Evolutionary conservation across 2,329 filamentous ascomycete species (phyloP).

Genomic region (Aspergillus awamori): DNA sequence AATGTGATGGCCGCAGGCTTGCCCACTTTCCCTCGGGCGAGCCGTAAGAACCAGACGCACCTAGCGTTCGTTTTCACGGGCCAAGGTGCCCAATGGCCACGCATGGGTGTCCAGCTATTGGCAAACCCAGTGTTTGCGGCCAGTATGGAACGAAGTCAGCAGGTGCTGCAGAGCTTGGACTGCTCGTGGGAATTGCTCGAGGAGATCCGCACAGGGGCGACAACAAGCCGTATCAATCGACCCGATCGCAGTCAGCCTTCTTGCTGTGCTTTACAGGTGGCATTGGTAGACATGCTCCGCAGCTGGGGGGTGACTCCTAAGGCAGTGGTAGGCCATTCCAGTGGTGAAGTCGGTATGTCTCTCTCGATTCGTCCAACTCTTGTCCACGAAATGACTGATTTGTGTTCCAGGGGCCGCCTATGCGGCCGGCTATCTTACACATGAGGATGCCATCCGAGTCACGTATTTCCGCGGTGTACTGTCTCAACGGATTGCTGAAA

Average conservation of each 20-base stretch:
- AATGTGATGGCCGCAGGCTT: constrained; percentile 12
- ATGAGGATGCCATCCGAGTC: constrained; percentile 25
- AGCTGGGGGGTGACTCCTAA: constrained; percentile 24
- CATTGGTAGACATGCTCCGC: constrained; percentile 28
- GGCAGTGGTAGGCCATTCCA: constrained; percentile 34
- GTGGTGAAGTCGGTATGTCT: constrained; percentile 32
- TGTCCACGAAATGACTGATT: no score
- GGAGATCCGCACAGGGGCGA: constrained; percentile 21
- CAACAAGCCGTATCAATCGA: constrained; percentile 22
- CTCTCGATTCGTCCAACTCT: no score
- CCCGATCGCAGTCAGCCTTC: constrained; percentile 31
- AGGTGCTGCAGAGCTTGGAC: constrained; percentile 11
- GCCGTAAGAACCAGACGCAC: constrained; percentile 18
- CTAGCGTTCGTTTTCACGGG: constrained; percentile 45
- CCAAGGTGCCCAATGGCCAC: constrained; percentile 48
- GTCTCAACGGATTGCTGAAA: constrained; percentile 15
- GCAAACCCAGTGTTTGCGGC: constrained; percentile 18
- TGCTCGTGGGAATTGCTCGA: constrained; percentile 31
- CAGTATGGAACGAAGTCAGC: constrained; percentile 12
- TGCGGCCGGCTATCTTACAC: constrained; percentile 25
- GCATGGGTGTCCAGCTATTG: constrained; percentile 47
- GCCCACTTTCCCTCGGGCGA: constrained; percentile 17
- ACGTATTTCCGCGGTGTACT: constrained; percentile 29
- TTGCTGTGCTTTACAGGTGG: constrained; percentile 31
- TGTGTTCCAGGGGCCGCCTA: constrained; percentile 29